phyloP scores from a whole-genome alignment of 768 basidiomycete species.

The Boletus pseudopeckii region DNA sequence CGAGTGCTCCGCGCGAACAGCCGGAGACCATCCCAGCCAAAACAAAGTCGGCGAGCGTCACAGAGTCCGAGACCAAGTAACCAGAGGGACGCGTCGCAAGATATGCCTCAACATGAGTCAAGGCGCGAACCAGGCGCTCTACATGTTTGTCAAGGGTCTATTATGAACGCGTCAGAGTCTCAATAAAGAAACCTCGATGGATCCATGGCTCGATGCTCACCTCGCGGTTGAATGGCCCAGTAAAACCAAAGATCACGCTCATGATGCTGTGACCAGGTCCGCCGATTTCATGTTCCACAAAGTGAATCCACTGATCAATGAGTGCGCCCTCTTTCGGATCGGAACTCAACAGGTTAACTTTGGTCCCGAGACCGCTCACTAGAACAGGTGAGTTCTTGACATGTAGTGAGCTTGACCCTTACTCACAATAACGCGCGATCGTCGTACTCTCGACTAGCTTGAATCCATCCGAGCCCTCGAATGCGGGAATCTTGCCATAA shows the following conservation, averaged over 20 bases:
- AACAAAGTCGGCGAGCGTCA: slow-evolving; percentile 20
- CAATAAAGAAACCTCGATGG: no score
- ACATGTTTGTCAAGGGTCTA: neutral
- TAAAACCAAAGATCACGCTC: neutral
- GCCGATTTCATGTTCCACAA: slow-evolving; percentile 16
- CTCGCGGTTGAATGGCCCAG: slow-evolving; percentile 6
- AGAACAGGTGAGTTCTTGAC: neutral
- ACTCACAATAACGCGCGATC: slow-evolving; percentile 21
- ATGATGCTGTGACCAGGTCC: neutral
- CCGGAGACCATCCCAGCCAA: slow-evolving; percentile 1
- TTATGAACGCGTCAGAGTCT: no score
- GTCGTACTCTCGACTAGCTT: slow-evolving; percentile 11
- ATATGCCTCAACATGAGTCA: slow-evolving; percentile 13
- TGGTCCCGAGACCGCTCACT: slow-evolving; percentile 16
- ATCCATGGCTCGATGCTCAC: neutral
- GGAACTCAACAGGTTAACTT: slow-evolving; percentile 12
- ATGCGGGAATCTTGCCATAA: slow-evolving; percentile 19
- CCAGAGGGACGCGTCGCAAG: slow-evolving; percentile 11
- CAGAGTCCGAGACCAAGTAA: slow-evolving; percentile 10
- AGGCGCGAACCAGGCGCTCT: slow-evolving; percentile 4
- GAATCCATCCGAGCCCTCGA: slow-evolving; percentile 18
- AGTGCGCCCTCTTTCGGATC: slow-evolving; percentile 4
- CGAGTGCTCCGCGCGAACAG: neutral
- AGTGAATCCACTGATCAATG: slow-evolving; percentile 24
- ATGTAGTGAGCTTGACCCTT: neutral